These are phyloP conservation scores for Parmelia sp. DNA, from an alignment of 495 filamentous ascomycete genomes.

Conservation along the genomic window DNA sequence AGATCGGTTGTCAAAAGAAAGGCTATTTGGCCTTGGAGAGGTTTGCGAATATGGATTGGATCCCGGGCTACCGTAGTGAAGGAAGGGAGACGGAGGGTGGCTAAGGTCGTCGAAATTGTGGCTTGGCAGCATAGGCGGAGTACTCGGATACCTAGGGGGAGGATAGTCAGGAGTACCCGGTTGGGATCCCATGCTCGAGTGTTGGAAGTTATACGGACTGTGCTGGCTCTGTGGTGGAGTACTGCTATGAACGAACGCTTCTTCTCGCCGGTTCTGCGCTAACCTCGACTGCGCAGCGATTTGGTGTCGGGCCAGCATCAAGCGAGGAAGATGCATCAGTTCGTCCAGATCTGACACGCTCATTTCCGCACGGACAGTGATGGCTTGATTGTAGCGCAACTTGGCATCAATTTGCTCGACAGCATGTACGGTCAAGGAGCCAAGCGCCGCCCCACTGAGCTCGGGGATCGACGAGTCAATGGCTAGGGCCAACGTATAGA, in stretches of 20 bases:
- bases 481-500: slow-evolving; percentile 79
- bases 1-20: slow-evolving; percentile 25
- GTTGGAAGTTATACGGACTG: slow-evolving; percentile 25
- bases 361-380: slow-evolving; percentile 18
- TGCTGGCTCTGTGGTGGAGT: slow-evolving; percentile 18
- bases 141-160: slow-evolving; percentile 21
- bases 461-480: slow-evolving; percentile 90
- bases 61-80: slow-evolving; percentile 19
- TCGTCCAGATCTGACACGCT: slow-evolving; percentile 23
- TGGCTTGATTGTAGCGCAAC: slow-evolving; percentile 32
- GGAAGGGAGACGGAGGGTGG: slow-evolving; percentile 27
- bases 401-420: slow-evolving; percentile 72
- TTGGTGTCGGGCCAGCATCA: slow-evolving; percentile 20
- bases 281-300: slow-evolving; percentile 16
- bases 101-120: slow-evolving; percentile 27
- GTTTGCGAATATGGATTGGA: slow-evolving; percentile 24
- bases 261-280: slow-evolving; percentile 11
- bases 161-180: slow-evolving; percentile 26
- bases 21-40: slow-evolving; percentile 20
- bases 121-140: slow-evolving; percentile 21
- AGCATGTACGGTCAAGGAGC: slow-evolving; percentile 64
- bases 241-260: slow-evolving; percentile 9
- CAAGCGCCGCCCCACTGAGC: slow-evolving; percentile 80
- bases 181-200: slow-evolving; percentile 25
- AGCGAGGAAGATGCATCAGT: slow-evolving; percentile 26